These are phyloP conservation scores for Amanita phalloides DNA, from an alignment of 768 basidiomycete species.

Conservation along the genomic window DNA sequence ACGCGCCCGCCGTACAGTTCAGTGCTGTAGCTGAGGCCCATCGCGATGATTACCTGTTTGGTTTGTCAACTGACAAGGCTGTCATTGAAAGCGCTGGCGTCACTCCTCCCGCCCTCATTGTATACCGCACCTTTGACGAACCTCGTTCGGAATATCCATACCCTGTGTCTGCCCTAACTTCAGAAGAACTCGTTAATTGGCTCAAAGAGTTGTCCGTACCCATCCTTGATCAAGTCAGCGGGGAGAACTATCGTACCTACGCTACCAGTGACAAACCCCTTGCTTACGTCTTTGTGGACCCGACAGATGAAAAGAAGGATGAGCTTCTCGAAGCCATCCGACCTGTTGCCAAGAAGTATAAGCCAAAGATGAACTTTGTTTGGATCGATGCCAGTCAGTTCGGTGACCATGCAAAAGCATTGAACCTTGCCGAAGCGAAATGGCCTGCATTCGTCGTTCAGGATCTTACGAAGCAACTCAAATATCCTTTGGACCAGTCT, in stretches of 20 bases:
- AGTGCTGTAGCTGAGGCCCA: slow-evolving; percentile 72
- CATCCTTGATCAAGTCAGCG: slow-evolving; percentile 83
- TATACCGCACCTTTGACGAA: slow-evolving; percentile 91
- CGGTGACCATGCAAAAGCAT: slow-evolving; percentile 88
- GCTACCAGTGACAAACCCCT: slow-evolving; percentile 76
- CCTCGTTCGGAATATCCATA: slow-evolving; percentile 60
- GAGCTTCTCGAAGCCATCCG: slow-evolving; percentile 55
- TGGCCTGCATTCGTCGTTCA: slow-evolving; percentile 97
- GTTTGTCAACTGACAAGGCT: slow-evolving; percentile 64
- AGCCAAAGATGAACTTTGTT: slow-evolving; percentile 90
- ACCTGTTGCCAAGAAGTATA: slow-evolving; percentile 72
- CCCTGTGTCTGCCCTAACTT: slow-evolving; percentile 42
- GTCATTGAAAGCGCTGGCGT: slow-evolving; percentile 63
- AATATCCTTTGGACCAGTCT: slow-evolving; percentile 76
- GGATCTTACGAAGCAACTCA: slow-evolving; percentile 71
- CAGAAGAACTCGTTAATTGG: slow-evolving; percentile 64
- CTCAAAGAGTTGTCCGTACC: slow-evolving; percentile 79
- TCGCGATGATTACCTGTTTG: slow-evolving; percentile 93
- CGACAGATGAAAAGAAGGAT: slow-evolving; percentile 53
- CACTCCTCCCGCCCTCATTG: slow-evolving; percentile 73
- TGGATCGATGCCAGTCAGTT: slow-evolving; percentile 97
- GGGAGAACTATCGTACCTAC: slow-evolving; percentile 88
- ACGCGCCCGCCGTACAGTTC: slow-evolving; percentile 64
- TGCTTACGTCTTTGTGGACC: slow-evolving; percentile 92
- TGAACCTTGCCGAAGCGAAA: slow-evolving; percentile 75